Conservation (phyloP, 2,329 filamentous ascomycete species). For the Cladosporium sp. region DNA sequence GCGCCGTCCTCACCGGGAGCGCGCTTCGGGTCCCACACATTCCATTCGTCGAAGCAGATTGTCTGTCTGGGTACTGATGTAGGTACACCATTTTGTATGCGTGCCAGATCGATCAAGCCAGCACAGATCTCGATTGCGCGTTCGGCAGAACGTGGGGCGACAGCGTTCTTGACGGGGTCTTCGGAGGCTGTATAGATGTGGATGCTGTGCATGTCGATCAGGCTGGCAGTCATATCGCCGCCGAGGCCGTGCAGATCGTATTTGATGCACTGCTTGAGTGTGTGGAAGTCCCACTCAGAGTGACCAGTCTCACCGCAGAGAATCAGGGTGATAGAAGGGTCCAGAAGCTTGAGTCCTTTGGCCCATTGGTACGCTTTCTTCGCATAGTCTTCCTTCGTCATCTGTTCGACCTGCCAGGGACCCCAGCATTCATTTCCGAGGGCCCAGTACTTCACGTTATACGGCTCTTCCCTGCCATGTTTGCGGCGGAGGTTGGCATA, state of each 20-base stretch:
- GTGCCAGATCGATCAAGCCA: constrained; percentile 66
- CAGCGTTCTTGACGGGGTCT: constrained; percentile 50
- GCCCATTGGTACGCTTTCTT: constrained; percentile 68
- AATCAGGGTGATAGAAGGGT: constrained; percentile 65
- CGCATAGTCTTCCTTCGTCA: constrained; percentile 66
- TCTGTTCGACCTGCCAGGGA: constrained; percentile 59
- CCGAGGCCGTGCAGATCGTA: constrained; percentile 49
- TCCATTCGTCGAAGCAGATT: constrained; percentile 84
- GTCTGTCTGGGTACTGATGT: constrained; percentile 57
- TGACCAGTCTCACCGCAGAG: constrained; percentile 70
- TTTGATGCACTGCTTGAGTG: constrained; percentile 64
- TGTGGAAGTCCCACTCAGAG: constrained; percentile 68
- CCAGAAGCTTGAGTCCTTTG: constrained; percentile 66
- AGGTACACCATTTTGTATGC: constrained; percentile 63
- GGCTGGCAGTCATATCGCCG: constrained; percentile 41
- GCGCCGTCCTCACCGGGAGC: constrained; percentile 68
- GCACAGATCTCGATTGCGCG: constrained; percentile 68
- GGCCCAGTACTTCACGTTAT: constrained; percentile 82
- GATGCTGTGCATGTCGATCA: constrained; percentile 78
- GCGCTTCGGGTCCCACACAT: constrained; percentile 71
- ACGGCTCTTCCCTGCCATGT: constrained; percentile 72
- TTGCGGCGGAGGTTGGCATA: constrained; percentile 75
- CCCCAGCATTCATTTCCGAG: constrained; percentile 72
- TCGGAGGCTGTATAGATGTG: constrained; percentile 68
- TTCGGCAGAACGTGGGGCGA: constrained; percentile 66